phyloP scores from a whole-genome alignment of 768 basidiomycete species.

The Omphalotus guepiniiformis region DNA sequence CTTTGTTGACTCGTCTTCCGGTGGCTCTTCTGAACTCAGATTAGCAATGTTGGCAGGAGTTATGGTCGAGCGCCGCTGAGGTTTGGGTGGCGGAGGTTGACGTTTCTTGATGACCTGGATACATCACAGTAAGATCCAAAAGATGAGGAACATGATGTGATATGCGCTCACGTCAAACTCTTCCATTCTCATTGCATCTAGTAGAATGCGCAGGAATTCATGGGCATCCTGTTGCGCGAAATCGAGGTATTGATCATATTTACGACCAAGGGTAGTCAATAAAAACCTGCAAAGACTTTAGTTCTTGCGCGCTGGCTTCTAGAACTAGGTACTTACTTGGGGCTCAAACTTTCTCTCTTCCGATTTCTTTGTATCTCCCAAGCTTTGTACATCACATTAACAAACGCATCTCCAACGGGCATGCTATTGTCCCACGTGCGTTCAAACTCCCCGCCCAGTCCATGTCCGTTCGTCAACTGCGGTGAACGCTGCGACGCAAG shows the following conservation, averaged over 20 bases:
- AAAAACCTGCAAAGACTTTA: slow-evolving; percentile 42
- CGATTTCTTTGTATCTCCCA: slow-evolving; percentile 58
- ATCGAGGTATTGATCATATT: slow-evolving; percentile 93
- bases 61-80: slow-evolving; percentile 28
- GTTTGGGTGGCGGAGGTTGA: slow-evolving; percentile 38
- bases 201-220: slow-evolving; percentile 83
- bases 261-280: slow-evolving; percentile 64
- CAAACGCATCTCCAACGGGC: slow-evolving; percentile 68
- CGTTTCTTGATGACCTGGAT: slow-evolving; percentile 77
- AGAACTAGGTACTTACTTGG: slow-evolving; percentile 48
- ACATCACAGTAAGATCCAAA: background rate
- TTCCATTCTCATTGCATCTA: slow-evolving; percentile 94
- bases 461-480: slow-evolving; percentile 64
- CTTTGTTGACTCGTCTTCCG: slow-evolving; percentile 38
- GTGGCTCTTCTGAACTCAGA: slow-evolving; percentile 9
- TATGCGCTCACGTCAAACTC: slow-evolving; percentile 58
- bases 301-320: background rate
- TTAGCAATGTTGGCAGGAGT: slow-evolving; percentile 10
- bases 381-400: slow-evolving; percentile 53
- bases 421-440: slow-evolving; percentile 53
- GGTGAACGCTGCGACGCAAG: slow-evolving; percentile 54
- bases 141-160: background rate
- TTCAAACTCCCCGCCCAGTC: slow-evolving; percentile 47
- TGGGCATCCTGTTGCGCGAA: slow-evolving; percentile 96
- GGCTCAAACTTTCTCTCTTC: slow-evolving; percentile 53